Conservation (phyloP, 805 yeast genomes). For the Hanseniaspora pseudoguilliermondii region DNA sequence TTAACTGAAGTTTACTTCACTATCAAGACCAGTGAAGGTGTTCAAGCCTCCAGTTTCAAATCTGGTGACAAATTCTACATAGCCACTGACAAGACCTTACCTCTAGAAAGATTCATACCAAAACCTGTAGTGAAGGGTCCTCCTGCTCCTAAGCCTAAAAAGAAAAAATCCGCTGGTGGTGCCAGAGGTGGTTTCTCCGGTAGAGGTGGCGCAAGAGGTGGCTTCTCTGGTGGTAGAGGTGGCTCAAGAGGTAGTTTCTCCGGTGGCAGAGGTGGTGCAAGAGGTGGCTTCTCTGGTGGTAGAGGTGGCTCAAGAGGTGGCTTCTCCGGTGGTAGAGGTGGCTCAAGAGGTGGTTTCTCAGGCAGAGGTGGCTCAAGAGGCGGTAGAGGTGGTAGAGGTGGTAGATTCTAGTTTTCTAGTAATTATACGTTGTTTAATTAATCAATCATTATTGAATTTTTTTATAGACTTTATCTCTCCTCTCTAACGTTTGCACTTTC, state of each 20-base stretch:
- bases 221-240: conserved; percentile 23
- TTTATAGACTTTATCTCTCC: not conserved
- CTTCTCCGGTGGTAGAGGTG: conserved; percentile 28
- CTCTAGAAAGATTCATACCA: conserved; percentile 92
- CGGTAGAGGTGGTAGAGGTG: conserved; percentile 17
- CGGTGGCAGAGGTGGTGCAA: conserved; percentile 30
- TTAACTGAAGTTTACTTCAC: conserved; percentile 96
- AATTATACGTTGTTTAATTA: not conserved
- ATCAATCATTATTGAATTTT: not conserved
- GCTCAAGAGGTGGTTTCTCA: conserved; percentile 29
- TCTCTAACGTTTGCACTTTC: not conserved
- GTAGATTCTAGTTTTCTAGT: conserved; percentile 11
- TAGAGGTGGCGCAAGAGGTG: conserved; percentile 32
- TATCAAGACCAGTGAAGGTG: conserved; percentile 90
- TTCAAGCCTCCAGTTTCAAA: conserved; percentile 84
- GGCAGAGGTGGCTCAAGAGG: conserved; percentile 26
- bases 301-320: conserved; percentile 25
- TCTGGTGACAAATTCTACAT: conserved; percentile 92
- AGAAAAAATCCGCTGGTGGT: conserved; percentile 40
- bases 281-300: conserved; percentile 29
- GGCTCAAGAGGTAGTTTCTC: conserved; percentile 22
- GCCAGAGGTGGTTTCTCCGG: conserved; percentile 39
- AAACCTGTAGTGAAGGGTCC: conserved; percentile 84
- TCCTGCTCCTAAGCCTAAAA: conserved; percentile 59
- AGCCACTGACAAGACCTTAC: conserved; percentile 88